These are phyloP conservation scores for Cercospora canescens DNA, from an alignment of 2,329 filamentous ascomycete species.

Conservation along the genomic window DNA sequence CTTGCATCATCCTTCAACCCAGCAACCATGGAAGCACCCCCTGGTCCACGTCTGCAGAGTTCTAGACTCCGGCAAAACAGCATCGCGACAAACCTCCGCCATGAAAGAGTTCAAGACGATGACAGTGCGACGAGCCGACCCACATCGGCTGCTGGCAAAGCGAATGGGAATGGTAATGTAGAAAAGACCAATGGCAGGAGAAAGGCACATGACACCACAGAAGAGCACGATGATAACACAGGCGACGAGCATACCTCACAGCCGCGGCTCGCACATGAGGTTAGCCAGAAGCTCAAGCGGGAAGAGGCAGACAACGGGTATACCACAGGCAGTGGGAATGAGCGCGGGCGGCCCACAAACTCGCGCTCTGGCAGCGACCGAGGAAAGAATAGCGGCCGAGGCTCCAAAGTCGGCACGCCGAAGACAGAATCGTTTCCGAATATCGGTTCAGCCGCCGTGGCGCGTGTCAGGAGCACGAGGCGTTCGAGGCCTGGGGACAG, in stretches of 20 bases:
- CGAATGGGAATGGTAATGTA: conserved; percentile 27
- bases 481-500: conserved; percentile 37
- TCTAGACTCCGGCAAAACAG: conserved; percentile 77
- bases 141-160: conserved; percentile 27
- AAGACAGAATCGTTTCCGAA: conserved; percentile 44
- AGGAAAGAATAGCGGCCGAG: conserved; percentile 40
- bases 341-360: conserved; percentile 17
- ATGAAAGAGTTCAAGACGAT: conserved; percentile 39
- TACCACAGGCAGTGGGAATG: conserved; percentile 14
- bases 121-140: conserved; percentile 41
- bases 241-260: conserved; percentile 20
- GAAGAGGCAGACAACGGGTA: conserved; percentile 49
- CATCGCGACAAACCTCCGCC: conserved; percentile 48
- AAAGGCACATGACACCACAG: conserved; percentile 24
- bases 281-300: conserved; percentile 44
- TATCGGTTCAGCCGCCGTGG: conserved; percentile 37
- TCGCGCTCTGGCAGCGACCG: conserved; percentile 31
- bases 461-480: conserved; percentile 42
- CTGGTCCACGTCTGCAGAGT: conserved; percentile 61
- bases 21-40: conserved; percentile 72
- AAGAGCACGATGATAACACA: conserved; percentile 23
- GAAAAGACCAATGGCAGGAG: conserved; percentile 28
- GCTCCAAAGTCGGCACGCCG: conserved; percentile 52
- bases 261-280: conserved; percentile 12
- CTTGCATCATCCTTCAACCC: conserved; percentile 56